These are phyloP conservation scores for Corchorus olitorius DNA, from an alignment of 345 rosid genomes.

Conservation along the genomic window DNA sequence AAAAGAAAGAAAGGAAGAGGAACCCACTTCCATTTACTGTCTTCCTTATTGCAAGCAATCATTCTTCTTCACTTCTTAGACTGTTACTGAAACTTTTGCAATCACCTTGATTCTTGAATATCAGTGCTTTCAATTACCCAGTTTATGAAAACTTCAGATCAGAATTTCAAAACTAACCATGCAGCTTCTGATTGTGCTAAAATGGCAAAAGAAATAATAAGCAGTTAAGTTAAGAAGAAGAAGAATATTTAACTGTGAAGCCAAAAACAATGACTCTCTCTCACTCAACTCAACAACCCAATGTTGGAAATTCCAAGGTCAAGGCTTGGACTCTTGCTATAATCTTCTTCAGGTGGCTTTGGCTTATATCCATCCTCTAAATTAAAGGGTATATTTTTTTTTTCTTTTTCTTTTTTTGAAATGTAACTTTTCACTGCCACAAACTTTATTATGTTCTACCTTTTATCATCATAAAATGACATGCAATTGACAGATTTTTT, in stretches of 20 bases:
- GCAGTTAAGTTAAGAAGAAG: neutral
- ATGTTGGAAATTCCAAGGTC: slow-evolving; percentile 11
- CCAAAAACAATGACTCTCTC: neutral
- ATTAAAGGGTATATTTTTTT: neutral
- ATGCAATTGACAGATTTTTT: neutral
- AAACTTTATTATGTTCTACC: neutral
- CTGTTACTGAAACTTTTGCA: neutral
- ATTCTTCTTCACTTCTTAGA: slow-evolving; percentile 21
- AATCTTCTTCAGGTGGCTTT: neutral
- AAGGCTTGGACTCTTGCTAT: slow-evolving; percentile 10
- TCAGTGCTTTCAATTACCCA: neutral
- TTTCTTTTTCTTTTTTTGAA: neutral
- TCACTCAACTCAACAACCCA: neutral
- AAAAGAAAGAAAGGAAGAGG: slow-evolving; percentile 18
- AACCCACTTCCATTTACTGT: slow-evolving; percentile 39
- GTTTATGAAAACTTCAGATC: neutral
- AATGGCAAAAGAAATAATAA: neutral
- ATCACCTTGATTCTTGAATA: neutral
- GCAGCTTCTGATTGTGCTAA: neutral
- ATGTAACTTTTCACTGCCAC: neutral
- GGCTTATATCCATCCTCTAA: neutral
- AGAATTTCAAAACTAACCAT: neutral
- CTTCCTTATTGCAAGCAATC: slow-evolving; percentile 35
- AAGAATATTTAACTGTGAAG: slow-evolving; percentile 5
- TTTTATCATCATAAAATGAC: neutral